Percentiles rank a stretch among this genome's conserved stretches.
These are phyloP conservation scores for Globisporangium takayamanum DNA, from an alignment of 352 stramenopile species.

Conservation along the genomic window DNA sequence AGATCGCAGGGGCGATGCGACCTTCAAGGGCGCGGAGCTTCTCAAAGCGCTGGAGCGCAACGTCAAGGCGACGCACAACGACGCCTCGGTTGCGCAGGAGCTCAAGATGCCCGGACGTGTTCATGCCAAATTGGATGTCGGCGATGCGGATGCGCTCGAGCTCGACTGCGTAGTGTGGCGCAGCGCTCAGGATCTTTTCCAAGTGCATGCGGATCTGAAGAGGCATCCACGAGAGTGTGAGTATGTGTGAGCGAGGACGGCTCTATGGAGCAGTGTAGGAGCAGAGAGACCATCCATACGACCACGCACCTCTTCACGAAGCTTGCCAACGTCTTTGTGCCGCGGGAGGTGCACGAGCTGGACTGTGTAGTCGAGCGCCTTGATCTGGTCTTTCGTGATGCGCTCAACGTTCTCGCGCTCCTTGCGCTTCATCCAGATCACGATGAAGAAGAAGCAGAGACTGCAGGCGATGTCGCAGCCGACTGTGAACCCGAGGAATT, in stretches of 20 bases:
- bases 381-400: constrained; percentile 60
- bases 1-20: constrained; percentile 31
- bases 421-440: constrained; percentile 70
- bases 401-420: constrained; percentile 53
- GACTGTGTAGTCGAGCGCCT: constrained; percentile 71
- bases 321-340: constrained; percentile 51
- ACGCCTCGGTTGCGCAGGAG: constrained; percentile 49
- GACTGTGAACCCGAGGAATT: constrained; percentile 64
- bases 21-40: constrained; percentile 54
- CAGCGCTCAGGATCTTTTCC: constrained; percentile 46
- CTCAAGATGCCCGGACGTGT: constrained; percentile 48
- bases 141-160: constrained; percentile 60
- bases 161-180: constrained; percentile 43
- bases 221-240: not conserved
- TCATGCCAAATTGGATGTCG: constrained; percentile 78
- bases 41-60: constrained; percentile 55
- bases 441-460: constrained; percentile 53
- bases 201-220: constrained; percentile 55
- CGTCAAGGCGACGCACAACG: constrained; percentile 61
- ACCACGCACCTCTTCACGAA: constrained; percentile 47
- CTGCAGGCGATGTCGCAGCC: constrained; percentile 67
- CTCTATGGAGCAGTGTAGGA: not conserved
- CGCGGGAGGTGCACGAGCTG: constrained; percentile 59
- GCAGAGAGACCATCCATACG: not conserved
- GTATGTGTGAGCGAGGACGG: not conserved